These are phyloP conservation scores for Paspalum vaginatum DNA, from an alignment of 176 grass and related monocot genomes.

Conservation along the genomic window DNA sequence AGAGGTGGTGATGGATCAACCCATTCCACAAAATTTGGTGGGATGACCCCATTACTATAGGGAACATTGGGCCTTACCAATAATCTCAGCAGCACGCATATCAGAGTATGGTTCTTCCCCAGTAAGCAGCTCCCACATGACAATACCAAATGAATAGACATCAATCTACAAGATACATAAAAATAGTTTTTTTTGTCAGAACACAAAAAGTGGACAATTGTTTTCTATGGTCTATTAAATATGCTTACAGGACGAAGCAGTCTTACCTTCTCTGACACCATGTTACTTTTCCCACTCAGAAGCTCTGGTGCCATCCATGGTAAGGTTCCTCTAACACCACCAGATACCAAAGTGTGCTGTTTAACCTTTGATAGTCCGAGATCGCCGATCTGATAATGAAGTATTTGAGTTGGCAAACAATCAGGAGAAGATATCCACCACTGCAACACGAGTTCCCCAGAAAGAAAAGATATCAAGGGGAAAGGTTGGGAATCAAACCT, in stretches of 20 bases:
- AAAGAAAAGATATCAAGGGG: background rate
- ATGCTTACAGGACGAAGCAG: slow-evolving; percentile 19
- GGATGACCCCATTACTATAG: background rate
- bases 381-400: slow-evolving; percentile 80
- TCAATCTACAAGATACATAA: slow-evolving; percentile 66
- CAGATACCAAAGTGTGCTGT: slow-evolving; percentile 95
- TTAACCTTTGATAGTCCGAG: slow-evolving; percentile 99
- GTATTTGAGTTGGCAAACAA: slow-evolving; percentile 32
- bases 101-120: slow-evolving; percentile 94
- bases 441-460: background rate
- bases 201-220: background rate
- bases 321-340: slow-evolving; percentile 96
- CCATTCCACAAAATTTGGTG: too few relatives aligned
- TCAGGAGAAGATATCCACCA: slow-evolving; percentile 17
- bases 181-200: slow-evolving; percentile 9
- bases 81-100: slow-evolving; percentile 83
- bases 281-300: slow-evolving; percentile 88
- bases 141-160: slow-evolving; percentile 96
- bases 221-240: slow-evolving; percentile 6
- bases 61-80: slow-evolving; percentile 57
- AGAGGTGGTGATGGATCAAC: too few relatives aligned
- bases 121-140: slow-evolving; percentile 97
- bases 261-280: slow-evolving; percentile 98
- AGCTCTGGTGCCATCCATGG: slow-evolving; percentile 99
- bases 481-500: slow-evolving; percentile 44